phyloP scores from a whole-genome alignment of 2,329 filamentous ascomycete species.

The Aurifilum marmelostoma region DNA sequence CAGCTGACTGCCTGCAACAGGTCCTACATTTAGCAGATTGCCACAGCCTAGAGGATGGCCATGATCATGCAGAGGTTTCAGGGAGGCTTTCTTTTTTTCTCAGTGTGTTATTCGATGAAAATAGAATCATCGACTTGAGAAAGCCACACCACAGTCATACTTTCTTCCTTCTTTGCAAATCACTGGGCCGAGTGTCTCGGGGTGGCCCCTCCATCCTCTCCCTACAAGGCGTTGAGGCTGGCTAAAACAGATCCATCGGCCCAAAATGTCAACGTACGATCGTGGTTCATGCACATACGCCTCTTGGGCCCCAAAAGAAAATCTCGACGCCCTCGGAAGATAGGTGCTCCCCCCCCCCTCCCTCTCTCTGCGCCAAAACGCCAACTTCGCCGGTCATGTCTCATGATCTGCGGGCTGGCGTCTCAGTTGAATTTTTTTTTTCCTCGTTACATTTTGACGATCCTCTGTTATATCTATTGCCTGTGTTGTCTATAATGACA shows the following conservation, averaged over 20 bases:
- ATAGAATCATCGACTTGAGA: not conserved
- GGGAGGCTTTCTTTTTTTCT: not conserved
- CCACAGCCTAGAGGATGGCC: too few relatives aligned
- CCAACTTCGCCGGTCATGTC: not conserved
- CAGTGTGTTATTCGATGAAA: not conserved
- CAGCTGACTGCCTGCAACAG: not conserved
- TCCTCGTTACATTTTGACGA: not conserved
- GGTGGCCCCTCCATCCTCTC: not conserved
- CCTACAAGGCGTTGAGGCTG: not conserved
- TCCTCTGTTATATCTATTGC: not conserved
- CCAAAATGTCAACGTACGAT: not conserved
- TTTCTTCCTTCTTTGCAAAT: too few relatives aligned
- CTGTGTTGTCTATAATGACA: not conserved
- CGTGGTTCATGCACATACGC: not conserved
- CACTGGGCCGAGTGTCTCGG: not conserved
- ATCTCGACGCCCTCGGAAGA: not conserved
- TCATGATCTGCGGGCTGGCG: not conserved
- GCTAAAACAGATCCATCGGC: not conserved
- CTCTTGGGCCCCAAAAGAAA: not conserved
- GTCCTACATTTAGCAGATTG: not conserved
- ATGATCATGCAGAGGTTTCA: not conserved
- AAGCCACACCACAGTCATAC: too few relatives aligned
- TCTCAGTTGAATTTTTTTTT: not conserved
- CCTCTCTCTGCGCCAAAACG: not conserved
- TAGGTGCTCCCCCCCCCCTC: not conserved